phyloP scores from a whole-genome alignment of 2,329 filamentous ascomycete species.

The Calycina marina region DNA sequence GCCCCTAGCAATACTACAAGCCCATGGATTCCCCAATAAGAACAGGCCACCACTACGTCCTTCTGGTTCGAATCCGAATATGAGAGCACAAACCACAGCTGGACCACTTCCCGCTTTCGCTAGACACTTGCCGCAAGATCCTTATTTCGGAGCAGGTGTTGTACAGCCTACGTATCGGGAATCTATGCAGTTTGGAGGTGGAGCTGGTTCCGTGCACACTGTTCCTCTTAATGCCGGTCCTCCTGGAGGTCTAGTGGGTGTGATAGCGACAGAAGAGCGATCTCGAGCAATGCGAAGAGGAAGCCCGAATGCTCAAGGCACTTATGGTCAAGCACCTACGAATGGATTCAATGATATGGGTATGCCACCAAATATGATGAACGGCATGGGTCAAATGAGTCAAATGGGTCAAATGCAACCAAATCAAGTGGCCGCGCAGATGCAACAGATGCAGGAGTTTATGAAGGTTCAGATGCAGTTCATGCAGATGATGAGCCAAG shows the following conservation, averaged over 20 bases:
- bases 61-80: constrained; percentile 56
- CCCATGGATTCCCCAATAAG: constrained; percentile 75
- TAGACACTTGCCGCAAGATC: constrained; percentile 66
- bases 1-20: constrained; percentile 71
- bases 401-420: constrained; percentile 6
- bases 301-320: constrained; percentile 52
- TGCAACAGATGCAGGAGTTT: constrained; percentile 76
- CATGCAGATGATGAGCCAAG: constrained; percentile 61
- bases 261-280: constrained; percentile 76
- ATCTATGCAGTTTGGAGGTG: constrained; percentile 54
- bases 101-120: constrained; percentile 67
- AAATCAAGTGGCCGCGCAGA: constrained; percentile 29
- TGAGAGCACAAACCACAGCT: constrained; percentile 45
- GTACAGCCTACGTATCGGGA: constrained; percentile 61
- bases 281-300: constrained; percentile 64
- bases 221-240: constrained; percentile 28
- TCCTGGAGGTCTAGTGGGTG: constrained; percentile 69
- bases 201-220: constrained; percentile 29
- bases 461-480: constrained; percentile 94
- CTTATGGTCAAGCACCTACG: constrained; percentile 24
- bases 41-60: constrained; percentile 57
- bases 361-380: constrained; percentile 11
- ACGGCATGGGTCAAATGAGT: constrained; percentile 3
- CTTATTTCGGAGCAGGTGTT: constrained; percentile 67
- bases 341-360: constrained; percentile 20